Evolutionary conservation across 2,329 filamentous ascomycete species (phyloP).

Genomic region (Ceratocystis colombiana): DNA sequence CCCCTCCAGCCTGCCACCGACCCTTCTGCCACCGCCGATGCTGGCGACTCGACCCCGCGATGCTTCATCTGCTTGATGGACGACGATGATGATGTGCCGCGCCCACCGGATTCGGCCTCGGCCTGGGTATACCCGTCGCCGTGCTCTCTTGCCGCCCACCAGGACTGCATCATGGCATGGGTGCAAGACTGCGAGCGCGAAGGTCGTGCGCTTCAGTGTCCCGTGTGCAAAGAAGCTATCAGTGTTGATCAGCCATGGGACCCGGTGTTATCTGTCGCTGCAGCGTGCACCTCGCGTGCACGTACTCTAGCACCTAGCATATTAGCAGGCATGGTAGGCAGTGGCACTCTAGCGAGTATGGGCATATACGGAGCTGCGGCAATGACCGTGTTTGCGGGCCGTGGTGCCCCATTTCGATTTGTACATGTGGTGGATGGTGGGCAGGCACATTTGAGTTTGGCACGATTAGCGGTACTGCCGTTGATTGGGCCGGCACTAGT

Average conservation of each 20-base stretch:
- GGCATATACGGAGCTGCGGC: conserved; percentile 45
- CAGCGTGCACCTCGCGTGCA: conserved; percentile 47
- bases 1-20: not conserved
- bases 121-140: conserved; percentile 81
- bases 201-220: conserved; percentile 63
- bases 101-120: conserved; percentile 34
- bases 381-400: conserved; percentile 44
- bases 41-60: conserved; percentile 29
- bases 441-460: conserved; percentile 25
- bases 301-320: conserved; percentile 50
- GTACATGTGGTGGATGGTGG: conserved; percentile 31
- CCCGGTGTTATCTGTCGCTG: conserved; percentile 56
- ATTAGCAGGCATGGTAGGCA: conserved; percentile 41
- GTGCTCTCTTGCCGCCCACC: conserved; percentile 83
- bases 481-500: conserved; percentile 41
- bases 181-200: conserved; percentile 73
- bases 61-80: conserved; percentile 57
- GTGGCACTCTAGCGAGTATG: conserved; percentile 43
- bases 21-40: conserved; percentile 15
- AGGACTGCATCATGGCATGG: conserved; percentile 83
- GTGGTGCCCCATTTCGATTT: conserved; percentile 37
- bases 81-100: conserved; percentile 37
- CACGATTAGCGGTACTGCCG: conserved; percentile 33
- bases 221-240: conserved; percentile 80
- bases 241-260: conserved; percentile 65